Base-by-base conservation (phyloP, 495 filamentous ascomycete genomes). In the Neurospora tetraspora region DNA sequence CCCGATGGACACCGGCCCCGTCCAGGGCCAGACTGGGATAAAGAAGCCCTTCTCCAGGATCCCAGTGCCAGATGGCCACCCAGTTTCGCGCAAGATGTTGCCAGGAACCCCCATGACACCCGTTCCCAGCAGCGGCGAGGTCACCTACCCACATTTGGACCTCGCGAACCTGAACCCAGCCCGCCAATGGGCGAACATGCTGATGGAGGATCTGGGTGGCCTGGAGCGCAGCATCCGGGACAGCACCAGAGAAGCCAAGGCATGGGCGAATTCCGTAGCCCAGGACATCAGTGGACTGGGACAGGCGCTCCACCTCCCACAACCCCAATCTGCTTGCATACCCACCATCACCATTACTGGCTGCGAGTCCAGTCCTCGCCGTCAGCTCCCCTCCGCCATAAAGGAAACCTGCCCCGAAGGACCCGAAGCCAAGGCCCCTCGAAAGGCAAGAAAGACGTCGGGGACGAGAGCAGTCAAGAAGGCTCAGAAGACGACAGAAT, bases 291-390 rank as follows among this genome's bases (percentile, higher is more conserved):
- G 45, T 42, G 68, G 68, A 16, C 39, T 31, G 70, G 69, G 23
- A 18, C 37, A 31, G 69, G 61, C 16, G 42, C 53, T 65, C 31
- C 27, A 34, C 31, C 16, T 43, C 18, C 42, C 20, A 45, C 76
- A 12, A 72, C 40, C 39, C 77, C 77, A 69, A 76, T 85, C 74
- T 86, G 85, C 76, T 74, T 86, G 68, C 86, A 87, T 77, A 87
- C 83, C 75, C 86, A 88, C 72, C 85, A 88, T 73, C 85, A 88
- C 75, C 86, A 88, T 79, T 88, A 87, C 80, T 88, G 85, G 86
- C 75, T 86, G 39, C 83, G 81, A 40, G 72, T 73, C 16, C 75
- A 75, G 53, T 75, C 77, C 6, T 34, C 68, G 42, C 70, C 77
- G 2, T 23, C 43, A 40, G 38, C 68, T 53, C 68, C 10, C 39